Conservation (phyloP, 352 stramenopile genomes). For the Globisporangium alternatum region DNA sequence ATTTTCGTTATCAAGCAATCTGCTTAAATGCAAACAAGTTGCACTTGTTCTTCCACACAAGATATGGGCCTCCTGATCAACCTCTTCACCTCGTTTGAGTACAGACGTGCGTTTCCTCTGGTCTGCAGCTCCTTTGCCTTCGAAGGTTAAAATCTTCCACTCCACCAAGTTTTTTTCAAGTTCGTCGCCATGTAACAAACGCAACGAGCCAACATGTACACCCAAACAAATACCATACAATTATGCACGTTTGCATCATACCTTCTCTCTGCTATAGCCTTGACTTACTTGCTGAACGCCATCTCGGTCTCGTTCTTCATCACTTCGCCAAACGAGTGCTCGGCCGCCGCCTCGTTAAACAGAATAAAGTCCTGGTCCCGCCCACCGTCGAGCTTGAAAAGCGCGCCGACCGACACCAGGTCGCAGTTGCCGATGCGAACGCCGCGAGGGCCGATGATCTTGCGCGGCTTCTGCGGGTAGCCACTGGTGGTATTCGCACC, state of each 20-base stretch:
- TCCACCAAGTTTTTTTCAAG: no score
- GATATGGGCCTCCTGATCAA: no score
- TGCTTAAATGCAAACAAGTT: no score
- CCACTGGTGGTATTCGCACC: neutral
- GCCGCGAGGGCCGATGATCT: slow-evolving; percentile 16
- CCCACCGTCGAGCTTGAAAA: slow-evolving; percentile 79
- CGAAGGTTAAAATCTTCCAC: no score
- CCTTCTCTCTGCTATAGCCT: neutral
- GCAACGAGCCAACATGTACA: neutral
- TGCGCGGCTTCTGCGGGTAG: slow-evolving; percentile 17
- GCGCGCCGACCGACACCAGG: slow-evolving; percentile 61
- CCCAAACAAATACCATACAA: neutral
- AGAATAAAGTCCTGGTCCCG: slow-evolving; percentile 82
- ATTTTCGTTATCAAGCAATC: no score
- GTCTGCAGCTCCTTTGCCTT: no score
- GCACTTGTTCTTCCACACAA: no score
- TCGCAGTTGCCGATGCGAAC: slow-evolving; percentile 31
- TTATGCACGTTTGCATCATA: neutral
- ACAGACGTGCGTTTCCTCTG: no score
- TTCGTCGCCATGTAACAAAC: neutral
- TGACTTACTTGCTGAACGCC: slow-evolving; percentile 13
- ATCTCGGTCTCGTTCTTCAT: slow-evolving; percentile 77
- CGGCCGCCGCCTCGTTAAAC: slow-evolving; percentile 72
- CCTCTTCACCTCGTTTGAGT: no score
- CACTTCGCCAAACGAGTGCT: slow-evolving; percentile 70